Evolutionary conservation across 345 rosid species (phyloP), one percentile per base, ranked within the genome.

Genomic region (Lepidium didymum): DNA sequence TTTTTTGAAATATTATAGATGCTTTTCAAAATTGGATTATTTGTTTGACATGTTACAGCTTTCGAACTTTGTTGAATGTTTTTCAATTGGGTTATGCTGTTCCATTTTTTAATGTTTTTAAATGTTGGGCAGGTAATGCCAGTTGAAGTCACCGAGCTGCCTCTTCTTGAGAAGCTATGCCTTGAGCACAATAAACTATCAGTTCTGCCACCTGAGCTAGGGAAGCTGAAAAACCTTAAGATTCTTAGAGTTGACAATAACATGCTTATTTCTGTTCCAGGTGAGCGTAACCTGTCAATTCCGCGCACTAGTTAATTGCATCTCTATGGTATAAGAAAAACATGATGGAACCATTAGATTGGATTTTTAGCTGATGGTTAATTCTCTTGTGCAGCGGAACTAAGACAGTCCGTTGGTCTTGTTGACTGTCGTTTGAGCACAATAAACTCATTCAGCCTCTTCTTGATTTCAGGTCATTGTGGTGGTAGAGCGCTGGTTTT

Each of bases 381-480:
- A 67, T 68, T 72, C 65, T 67, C 69, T 16, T 79, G 62, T 75
- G 70, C 89, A 94, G 99, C 63, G 74, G 99, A 94, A 79, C 83
- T 94, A 82, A 83, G 96, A 56, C 96, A 89, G 66, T 94, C 96
- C n/a, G 82, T 84, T 19, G 77, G 80, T 71, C 78, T 94, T 51
- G 85, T 87, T 74, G 99, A 94, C 70, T 94, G 72, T 94, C 99
- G 9, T 74, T 94, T 79, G 99, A 94, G 62, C 89, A 91, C 87
- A 94, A 94, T 81, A 91, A 83, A 79, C 96, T 94, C 61, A 77
- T 94, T 46, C 90, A 96, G 40, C 99, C 97, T 69, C 96, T 94
- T 80, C 99, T 94, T 69, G 99, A 94, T 84, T 94, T 89, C 96
- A 94, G 99, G 99, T 94, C 77, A 71, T 56, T 78, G 64, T 67